phyloP scores from a whole-genome alignment of 140 eudicot genomes.

The Senecio squalidus region DNA sequence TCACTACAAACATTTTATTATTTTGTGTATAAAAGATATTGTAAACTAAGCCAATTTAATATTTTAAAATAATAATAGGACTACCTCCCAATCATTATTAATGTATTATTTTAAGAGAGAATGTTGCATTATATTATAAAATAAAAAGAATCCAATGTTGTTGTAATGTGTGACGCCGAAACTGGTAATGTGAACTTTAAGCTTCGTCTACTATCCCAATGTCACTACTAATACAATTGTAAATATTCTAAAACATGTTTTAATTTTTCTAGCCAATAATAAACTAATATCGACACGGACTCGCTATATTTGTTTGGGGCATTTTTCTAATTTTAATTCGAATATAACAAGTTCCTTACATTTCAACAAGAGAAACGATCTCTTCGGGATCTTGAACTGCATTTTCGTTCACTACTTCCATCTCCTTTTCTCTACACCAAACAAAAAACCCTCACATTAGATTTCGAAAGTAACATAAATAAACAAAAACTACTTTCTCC shows the following conservation, averaged over 20 bases:
- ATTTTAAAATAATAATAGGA: too few species aligned
- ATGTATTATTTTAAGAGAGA: too few species aligned
- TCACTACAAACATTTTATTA: too few species aligned
- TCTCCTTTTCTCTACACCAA: conserved; percentile 40
- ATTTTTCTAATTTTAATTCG: not conserved
- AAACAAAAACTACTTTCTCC: not conserved
- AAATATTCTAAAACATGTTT: too few species aligned
- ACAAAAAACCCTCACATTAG: not conserved
- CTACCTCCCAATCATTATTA: too few species aligned
- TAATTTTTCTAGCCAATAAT: too few species aligned
- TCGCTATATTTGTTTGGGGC: too few species aligned
- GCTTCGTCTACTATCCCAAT: too few species aligned
- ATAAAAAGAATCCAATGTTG: not conserved
- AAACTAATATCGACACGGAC: too few species aligned
- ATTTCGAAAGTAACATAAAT: not conserved
- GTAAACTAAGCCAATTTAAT: too few species aligned
- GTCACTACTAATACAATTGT: too few species aligned
- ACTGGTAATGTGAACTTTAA: not conserved
- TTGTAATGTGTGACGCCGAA: not conserved
- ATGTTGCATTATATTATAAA: not conserved
- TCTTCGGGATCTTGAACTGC: conserved; percentile 91
- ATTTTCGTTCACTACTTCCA: conserved; percentile 47
- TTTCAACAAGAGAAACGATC: conserved; percentile 58
- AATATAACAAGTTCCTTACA: conserved; percentile 37
- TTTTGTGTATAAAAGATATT: too few species aligned